Evolutionary conservation across 192 early-diverging fungal genomes (phyloP).

Genomic region (Umbelopsis isabellina): DNA sequence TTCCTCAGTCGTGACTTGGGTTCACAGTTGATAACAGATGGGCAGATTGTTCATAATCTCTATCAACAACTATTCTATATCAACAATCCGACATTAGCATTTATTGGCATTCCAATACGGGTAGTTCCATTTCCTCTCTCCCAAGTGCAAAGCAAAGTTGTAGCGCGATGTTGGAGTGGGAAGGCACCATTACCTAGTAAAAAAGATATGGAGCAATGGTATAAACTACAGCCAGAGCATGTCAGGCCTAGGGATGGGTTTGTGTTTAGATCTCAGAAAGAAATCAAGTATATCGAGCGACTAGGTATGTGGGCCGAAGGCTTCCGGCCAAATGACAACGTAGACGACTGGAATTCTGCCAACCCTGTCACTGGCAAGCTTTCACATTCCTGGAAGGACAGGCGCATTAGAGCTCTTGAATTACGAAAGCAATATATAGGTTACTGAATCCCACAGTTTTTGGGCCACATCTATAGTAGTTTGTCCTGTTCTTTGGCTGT

Average conservation of each 20-base stretch:
- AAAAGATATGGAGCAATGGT: constrained; percentile 37
- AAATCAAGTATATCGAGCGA: constrained; percentile 36
- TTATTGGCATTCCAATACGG: constrained; percentile 60
- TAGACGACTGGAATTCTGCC: background rate
- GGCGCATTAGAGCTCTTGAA: constrained; percentile 15
- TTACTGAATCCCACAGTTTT: constrained; percentile 18
- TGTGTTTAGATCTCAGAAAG: constrained; percentile 24
- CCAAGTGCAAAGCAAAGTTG: constrained; percentile 56
- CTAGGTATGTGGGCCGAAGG: constrained; percentile 40
- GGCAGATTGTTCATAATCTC: constrained; percentile 44
- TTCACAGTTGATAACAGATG: constrained; percentile 34
- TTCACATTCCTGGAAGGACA: constrained; percentile 29
- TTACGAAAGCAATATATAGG: constrained; percentile 33
- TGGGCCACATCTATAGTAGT: background rate
- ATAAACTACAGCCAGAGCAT: constrained; percentile 2
- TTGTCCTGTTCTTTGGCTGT: too few relatives aligned
- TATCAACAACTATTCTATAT: constrained; percentile 51
- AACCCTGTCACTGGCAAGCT: constrained; percentile 17
- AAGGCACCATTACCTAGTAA: constrained; percentile 29
- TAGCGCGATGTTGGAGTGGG: constrained; percentile 46
- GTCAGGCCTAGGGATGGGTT: background rate
- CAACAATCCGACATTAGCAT: constrained; percentile 55
- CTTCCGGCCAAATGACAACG: background rate
- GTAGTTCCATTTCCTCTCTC: constrained; percentile 64
- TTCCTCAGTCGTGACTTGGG: constrained; percentile 46